A percentile compares a stretch with the other conserved stretches of the same genome.
These are phyloP conservation scores for Aspergillus olivimuriae DNA, from an alignment of 495 filamentous ascomycete species.

Conservation along the genomic window DNA sequence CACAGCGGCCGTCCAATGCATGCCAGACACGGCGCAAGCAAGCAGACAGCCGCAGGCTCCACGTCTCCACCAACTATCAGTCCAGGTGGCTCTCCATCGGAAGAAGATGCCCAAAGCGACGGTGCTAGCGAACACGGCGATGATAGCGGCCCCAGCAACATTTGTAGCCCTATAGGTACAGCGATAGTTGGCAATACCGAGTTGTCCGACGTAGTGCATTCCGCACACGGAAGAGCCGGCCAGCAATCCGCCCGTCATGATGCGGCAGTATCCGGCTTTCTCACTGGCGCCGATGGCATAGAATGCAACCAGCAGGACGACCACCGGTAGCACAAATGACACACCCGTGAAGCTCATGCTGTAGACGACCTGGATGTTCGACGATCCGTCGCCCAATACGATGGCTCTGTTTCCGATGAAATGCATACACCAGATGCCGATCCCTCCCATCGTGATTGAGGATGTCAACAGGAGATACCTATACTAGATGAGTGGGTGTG, in stretches of 20 bases:
- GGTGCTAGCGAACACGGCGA: slow-evolving; percentile 64
- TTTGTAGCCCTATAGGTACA: slow-evolving; percentile 49
- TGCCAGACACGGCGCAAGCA: slow-evolving; percentile 69
- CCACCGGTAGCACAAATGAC: slow-evolving; percentile 75
- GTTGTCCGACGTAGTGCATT: slow-evolving; percentile 87
- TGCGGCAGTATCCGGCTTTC: slow-evolving; percentile 48
- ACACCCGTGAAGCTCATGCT: slow-evolving; percentile 63
- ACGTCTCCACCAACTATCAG: slow-evolving; percentile 70
- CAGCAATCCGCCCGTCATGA: slow-evolving; percentile 56
- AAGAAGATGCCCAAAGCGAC: slow-evolving; percentile 71
- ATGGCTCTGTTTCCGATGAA: slow-evolving; percentile 82
- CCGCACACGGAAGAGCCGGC: slow-evolving; percentile 71
- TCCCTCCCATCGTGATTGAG: slow-evolving; percentile 71
- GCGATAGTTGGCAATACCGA: slow-evolving; percentile 72
- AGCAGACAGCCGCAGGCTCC: slow-evolving; percentile 58
- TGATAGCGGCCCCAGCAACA: slow-evolving; percentile 63
- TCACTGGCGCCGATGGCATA: slow-evolving; percentile 53
- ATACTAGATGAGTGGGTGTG: slow-evolving; percentile 1
- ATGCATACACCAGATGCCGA: slow-evolving; percentile 83
- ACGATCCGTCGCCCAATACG: slow-evolving; percentile 53
- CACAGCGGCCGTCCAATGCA: slow-evolving; percentile 79
- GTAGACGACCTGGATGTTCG: slow-evolving; percentile 65
- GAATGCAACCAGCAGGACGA: slow-evolving; percentile 69
- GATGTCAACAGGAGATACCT: slow-evolving; percentile 68
- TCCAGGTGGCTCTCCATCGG: slow-evolving; percentile 68